Conservation (phyloP, 768 basidiomycete genomes). For the Suillus luteus region DNA sequence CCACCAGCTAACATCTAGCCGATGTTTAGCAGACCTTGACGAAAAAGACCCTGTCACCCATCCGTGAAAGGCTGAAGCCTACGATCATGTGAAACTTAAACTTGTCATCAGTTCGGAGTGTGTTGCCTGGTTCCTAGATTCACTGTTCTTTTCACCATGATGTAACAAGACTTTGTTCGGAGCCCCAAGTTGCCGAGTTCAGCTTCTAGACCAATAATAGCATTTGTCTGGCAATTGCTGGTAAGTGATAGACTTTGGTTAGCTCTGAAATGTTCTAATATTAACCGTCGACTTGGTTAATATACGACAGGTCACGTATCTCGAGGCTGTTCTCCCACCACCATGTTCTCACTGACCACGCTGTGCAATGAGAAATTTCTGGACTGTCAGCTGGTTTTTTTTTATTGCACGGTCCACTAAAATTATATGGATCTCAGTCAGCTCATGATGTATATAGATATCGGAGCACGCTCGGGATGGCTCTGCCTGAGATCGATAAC, state of each 20-base stretch:
- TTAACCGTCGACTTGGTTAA: neutral
- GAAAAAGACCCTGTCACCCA: neutral
- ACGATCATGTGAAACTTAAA: neutral
- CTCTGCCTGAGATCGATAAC: neutral
- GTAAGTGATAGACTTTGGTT: neutral
- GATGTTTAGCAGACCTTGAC: neutral
- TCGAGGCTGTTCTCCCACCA: neutral
- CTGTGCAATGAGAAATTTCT: neutral
- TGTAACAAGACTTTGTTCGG: neutral
- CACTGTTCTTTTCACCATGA: neutral
- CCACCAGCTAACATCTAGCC: neutral
- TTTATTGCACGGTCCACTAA: neutral
- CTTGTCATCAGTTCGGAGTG: neutral
- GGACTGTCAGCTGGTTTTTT: conserved; percentile 1
- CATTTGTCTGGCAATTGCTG: neutral
- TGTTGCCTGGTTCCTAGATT: neutral
- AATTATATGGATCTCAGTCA: neutral
- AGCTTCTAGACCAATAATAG: neutral
- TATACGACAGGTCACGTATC: neutral
- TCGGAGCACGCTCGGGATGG: neutral
- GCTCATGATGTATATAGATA: neutral
- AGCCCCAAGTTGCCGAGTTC: neutral
- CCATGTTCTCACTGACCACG: neutral
- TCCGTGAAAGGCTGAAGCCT: neutral
- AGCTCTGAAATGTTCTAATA: neutral